phyloP scores from a whole-genome alignment of 1,284 basidiomycete genomes.

The Naganishia cerealis region DNA sequence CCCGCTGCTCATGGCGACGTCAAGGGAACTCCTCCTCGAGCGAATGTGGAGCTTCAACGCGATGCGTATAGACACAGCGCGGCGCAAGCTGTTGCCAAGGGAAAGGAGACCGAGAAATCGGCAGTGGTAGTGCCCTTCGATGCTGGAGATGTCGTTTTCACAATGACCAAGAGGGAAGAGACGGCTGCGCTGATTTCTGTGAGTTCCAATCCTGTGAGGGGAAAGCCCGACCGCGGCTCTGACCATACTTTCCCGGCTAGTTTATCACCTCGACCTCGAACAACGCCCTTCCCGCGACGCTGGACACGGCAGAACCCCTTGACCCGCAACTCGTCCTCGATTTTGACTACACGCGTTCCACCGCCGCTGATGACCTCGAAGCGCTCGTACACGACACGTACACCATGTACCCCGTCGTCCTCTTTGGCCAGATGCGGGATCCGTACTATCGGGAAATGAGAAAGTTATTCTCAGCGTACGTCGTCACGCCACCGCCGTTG shows the following conservation, averaged over 20 bases:
- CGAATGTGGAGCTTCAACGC: neutral
- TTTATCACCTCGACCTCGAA: slow-evolving; percentile 75
- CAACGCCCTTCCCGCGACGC: slow-evolving; percentile 68
- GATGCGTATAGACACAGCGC: slow-evolving; percentile 7
- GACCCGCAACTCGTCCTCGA: slow-evolving; percentile 73
- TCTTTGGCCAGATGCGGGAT: slow-evolving; percentile 70
- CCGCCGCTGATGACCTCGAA: slow-evolving; percentile 55
- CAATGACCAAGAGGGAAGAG: slow-evolving; percentile 61
- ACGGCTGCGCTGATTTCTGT: slow-evolving; percentile 69
- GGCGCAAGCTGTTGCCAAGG: too few relatives aligned
- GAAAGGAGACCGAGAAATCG: neutral
- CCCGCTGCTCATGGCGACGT: slow-evolving; percentile 5
- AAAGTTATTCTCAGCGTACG: slow-evolving; percentile 61
- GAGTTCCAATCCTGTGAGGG: slow-evolving; percentile 10
- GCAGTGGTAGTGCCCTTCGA: slow-evolving; percentile 13
- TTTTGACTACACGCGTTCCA: slow-evolving; percentile 69
- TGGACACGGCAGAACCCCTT: slow-evolving; percentile 67
- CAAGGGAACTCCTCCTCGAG: neutral
- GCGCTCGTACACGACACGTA: slow-evolving; percentile 59
- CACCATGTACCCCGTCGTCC: slow-evolving; percentile 71
- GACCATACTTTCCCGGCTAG: neutral
- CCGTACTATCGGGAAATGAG: slow-evolving; percentile 65
- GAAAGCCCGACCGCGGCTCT: neutral
- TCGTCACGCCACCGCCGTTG: slow-evolving; percentile 66
- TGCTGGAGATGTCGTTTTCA: slow-evolving; percentile 17